A percentile compares a stretch with the other conserved stretches of the same genome.
These are phyloP conservation scores for Aspergillus tanneri DNA, from an alignment of 2,329 filamentous ascomycete species.

Conservation along the genomic window DNA sequence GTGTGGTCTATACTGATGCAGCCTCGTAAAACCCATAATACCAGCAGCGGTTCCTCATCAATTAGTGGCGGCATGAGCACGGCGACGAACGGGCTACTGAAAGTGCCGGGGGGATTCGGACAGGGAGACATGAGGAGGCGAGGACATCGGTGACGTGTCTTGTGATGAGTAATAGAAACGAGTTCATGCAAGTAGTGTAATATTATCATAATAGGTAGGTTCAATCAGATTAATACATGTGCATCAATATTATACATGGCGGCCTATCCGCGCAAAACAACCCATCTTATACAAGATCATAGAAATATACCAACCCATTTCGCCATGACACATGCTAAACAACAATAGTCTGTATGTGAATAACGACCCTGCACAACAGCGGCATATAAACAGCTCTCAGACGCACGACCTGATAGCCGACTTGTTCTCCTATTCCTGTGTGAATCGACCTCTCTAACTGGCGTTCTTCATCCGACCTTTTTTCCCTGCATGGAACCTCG, in stretches of 20 bases:
- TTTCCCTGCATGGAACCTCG: no score
- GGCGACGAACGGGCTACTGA: slow-evolving; percentile 30
- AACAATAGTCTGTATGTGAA: no score
- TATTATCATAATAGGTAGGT: neutral
- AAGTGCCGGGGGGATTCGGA: slow-evolving; percentile 34
- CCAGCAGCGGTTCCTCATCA: slow-evolving; percentile 26
- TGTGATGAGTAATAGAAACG: slow-evolving; percentile 1
- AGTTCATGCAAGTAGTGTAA: slow-evolving; percentile 1
- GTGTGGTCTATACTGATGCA: slow-evolving; percentile 75
- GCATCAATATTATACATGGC: neutral
- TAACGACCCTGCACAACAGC: no score
- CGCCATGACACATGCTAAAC: no score
- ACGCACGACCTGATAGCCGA: no score
- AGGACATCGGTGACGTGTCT: slow-evolving; percentile 34
- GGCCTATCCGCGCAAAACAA: no score
- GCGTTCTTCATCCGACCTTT: no score
- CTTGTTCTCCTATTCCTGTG: no score
- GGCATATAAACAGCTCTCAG: no score
- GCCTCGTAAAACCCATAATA: slow-evolving; percentile 31
- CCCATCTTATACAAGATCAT: no score
- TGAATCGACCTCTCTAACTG: no score
- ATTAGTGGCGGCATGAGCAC: slow-evolving; percentile 27
- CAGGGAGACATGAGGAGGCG: slow-evolving; percentile 34
- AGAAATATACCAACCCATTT: no score
- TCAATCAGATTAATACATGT: neutral